Base-by-base conservation (phyloP, 1,139 yeast species). In the Blastobotrys arbuscula region DNA sequence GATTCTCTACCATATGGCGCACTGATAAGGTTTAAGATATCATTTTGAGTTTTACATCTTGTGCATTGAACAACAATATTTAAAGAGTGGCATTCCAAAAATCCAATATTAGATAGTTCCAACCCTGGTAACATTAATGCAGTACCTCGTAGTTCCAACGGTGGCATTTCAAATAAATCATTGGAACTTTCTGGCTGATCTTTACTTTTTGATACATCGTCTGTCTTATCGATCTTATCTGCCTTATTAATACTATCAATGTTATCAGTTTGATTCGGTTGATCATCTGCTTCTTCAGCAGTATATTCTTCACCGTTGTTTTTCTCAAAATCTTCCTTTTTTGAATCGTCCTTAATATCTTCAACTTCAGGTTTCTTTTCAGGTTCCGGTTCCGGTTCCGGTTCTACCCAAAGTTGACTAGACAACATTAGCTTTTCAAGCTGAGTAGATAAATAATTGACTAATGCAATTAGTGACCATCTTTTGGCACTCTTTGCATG, bases 1-100 rank as follows among this genome's bases (percentile, higher is more conserved):
- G 68, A 59, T 21, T 64, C 66, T 36, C 62, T 57, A 2, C 69
- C 71, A 52, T 66, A 68, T 13, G 68, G 68, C 2, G 65, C 70
- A 16, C 70, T 60, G n/a, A 57, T 58, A 26, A 68, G 45, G 44
- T 64, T 63, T 36, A 54, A 53, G 42, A 69, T 49, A 39, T 69
- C 72, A 42, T 65, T 67, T 26, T 54, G 53, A 4, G 68, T 58
- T 52, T 68, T 66, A 58, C 75, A 71, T 18, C 71, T 59, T 18
- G 57, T 61, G 51, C 75, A 71, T 36, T 60, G 61, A 35, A 71
- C 67, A 19, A 64, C 62, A 19, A 71, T 49, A 40, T 65, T 65
- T 41, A 71, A 56, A 13, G 64, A 50, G 21, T 60, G 59, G 33
- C 69, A 62, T 47, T 71, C 72, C 24, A 68, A 57, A 21, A 69